phyloP scores from a whole-genome alignment of 148 eudicot genomes.

The Persicaria tinctoria region DNA sequence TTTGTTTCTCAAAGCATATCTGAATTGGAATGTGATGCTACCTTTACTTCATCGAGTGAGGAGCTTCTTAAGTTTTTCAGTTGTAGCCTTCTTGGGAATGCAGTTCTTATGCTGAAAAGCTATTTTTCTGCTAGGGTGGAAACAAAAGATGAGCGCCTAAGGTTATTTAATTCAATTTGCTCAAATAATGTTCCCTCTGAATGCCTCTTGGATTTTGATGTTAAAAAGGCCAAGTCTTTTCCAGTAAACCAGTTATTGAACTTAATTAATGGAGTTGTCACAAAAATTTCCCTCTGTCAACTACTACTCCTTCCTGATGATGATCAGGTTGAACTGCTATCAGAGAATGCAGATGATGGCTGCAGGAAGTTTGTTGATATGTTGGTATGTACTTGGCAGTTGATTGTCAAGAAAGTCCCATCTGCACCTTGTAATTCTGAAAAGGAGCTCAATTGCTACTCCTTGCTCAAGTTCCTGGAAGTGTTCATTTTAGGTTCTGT shows the following conservation, averaged over 20 bases:
- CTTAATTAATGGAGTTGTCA: conserved; percentile 47
- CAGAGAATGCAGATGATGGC: conserved; percentile 20
- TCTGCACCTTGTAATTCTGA: conserved; percentile 17
- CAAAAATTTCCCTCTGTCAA: conserved; percentile 52
- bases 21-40: conserved; percentile 31
- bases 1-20: conserved; percentile 48
- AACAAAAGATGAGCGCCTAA: conserved; percentile 33
- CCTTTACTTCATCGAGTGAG: conserved; percentile 33
- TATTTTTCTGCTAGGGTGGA: conserved; percentile 30
- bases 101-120: conserved; percentile 40
- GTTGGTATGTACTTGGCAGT: conserved; percentile 59
- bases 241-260: conserved; percentile 41
- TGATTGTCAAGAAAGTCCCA: conserved; percentile 47
- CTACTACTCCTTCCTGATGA: conserved; percentile 44
- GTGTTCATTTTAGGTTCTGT: conserved; percentile 39
- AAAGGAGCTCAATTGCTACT: conserved; percentile 17
- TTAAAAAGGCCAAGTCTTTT: conserved; percentile 24
- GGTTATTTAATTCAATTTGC: conserved; percentile 46
- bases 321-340: conserved; percentile 17
- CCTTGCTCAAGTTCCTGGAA: conserved; percentile 60
- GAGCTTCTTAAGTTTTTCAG: conserved; percentile 37
- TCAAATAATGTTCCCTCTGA: conserved; percentile 21
- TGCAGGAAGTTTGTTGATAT: conserved; percentile 33
- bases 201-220: conserved; percentile 37
- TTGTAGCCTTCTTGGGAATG: conserved; percentile 60